Evolutionary conservation across 768 basidiomycete genomes (phyloP).

Genomic region (Boletus barrowsii): DNA sequence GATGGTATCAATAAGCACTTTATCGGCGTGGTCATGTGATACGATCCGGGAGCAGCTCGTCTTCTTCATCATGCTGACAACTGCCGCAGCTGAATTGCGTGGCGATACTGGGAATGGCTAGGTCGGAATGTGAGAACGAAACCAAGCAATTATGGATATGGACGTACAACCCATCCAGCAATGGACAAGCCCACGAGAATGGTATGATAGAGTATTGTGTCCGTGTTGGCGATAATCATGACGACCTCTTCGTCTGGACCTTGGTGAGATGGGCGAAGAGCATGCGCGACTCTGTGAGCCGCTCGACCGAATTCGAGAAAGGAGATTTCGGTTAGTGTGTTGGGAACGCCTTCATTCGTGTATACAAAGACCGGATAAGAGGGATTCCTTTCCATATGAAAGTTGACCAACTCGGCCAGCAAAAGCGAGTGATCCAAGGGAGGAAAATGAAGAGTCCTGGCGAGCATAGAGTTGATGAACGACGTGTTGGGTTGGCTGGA

Average conservation of each 20-base stretch:
- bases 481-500: background rate
- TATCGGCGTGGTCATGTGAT: constrained; percentile 5
- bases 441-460: constrained; percentile 6
- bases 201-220: background rate
- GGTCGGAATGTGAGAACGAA: background rate
- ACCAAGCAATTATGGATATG: too few species aligned
- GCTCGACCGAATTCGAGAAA: constrained; percentile 6
- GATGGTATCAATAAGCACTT: constrained; percentile 10
- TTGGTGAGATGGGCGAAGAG: background rate
- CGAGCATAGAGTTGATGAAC: background rate
- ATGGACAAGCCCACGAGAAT: background rate
- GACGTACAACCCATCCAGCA: background rate
- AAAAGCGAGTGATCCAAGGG: constrained; percentile 24
- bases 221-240: background rate
- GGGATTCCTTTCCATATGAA: constrained; percentile 25
- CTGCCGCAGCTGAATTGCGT: background rate
- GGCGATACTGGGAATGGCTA: background rate
- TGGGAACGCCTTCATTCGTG: constrained; percentile 6
- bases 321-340: constrained; percentile 17
- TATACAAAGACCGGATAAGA: constrained; percentile 20
- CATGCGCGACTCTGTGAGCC: background rate
- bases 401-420: constrained; percentile 24
- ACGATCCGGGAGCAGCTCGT: constrained; percentile 17
- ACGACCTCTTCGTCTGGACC: background rate
- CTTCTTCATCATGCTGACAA: background rate